Conservation (phyloP, 352 stramenopile genomes). For the Pythium oligandrum region DNA sequence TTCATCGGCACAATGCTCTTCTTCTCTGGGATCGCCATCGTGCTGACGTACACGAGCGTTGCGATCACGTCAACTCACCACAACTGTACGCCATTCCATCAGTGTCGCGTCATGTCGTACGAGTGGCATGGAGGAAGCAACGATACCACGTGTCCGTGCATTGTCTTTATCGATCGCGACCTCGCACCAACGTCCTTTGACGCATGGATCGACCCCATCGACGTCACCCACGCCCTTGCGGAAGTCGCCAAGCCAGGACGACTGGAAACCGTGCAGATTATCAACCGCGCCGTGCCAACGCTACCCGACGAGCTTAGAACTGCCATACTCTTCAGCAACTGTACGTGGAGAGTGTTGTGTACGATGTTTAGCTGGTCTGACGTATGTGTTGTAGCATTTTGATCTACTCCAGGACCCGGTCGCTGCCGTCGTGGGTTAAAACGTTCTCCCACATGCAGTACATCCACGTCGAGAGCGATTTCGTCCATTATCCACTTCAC, state of each 20-base stretch:
- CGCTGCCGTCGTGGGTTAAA: conserved; percentile 1
- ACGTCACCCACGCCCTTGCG: background rate
- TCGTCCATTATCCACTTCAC: background rate
- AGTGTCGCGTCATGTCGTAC: conserved; percentile 17
- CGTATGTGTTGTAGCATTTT: conserved; percentile 3
- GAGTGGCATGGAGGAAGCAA: background rate
- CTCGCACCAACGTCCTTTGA: background rate
- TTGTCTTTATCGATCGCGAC: conserved; percentile 6
- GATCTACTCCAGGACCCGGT: conserved; percentile 4
- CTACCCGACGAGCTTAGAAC: conserved; percentile 2
- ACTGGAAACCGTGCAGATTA: conserved; percentile 2
- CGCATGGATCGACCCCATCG: conserved; percentile 1
- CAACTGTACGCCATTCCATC: conserved; percentile 1
- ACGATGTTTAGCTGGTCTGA: background rate
- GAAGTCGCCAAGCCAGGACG: background rate
- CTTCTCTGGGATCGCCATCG: conserved; percentile 5
- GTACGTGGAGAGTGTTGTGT: conserved; percentile 3
- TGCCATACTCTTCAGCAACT: conserved; percentile 3
- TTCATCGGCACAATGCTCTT: conserved; percentile 11
- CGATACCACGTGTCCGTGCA: conserved; percentile 1
- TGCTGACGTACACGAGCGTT: conserved; percentile 8
- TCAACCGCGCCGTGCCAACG: conserved; percentile 1
- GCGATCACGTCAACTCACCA: conserved; percentile 2
- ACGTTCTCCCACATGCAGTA: conserved; percentile 5
- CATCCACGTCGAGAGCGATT: conserved; percentile 4